Percentiles rank a stretch among this genome's conserved stretches.
Evolutionary conservation across 352 stramenopile species (phyloP).

Genomic region (Plasmopara halstedii): DNA sequence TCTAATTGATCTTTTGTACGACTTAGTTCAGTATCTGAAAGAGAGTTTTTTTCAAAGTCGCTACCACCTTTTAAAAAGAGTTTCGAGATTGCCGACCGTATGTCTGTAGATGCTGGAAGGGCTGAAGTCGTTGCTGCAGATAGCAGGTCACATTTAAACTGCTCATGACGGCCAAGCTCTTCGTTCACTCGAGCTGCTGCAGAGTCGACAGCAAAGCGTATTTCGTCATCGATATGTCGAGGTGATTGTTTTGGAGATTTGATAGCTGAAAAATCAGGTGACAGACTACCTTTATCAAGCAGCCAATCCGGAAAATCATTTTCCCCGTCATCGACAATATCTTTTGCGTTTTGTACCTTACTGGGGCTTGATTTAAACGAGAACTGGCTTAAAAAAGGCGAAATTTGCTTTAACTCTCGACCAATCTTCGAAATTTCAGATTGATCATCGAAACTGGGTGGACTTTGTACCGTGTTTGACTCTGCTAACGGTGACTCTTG

Average conservation of each 20-base stretch:
- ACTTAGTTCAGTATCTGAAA: neutral
- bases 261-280: slow-evolving; percentile 7
- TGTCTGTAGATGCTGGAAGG: neutral
- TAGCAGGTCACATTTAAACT: slow-evolving; percentile 32
- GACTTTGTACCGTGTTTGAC: slow-evolving; percentile 11
- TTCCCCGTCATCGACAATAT: slow-evolving; percentile 1
- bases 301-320: slow-evolving; percentile 26
- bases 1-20: slow-evolving; percentile 1
- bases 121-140: slow-evolving; percentile 8
- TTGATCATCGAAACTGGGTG: slow-evolving; percentile 3
- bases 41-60: neutral
- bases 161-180: slow-evolving; percentile 28
- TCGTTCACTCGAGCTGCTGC: slow-evolving; percentile 31
- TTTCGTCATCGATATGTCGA: slow-evolving; percentile 55
- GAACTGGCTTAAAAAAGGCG: neutral
- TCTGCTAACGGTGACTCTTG: neutral
- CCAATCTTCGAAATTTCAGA: slow-evolving; percentile 1
- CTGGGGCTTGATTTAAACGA: neutral
- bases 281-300: slow-evolving; percentile 3
- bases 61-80: slow-evolving; percentile 2
- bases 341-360: neutral
- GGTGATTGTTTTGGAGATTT: slow-evolving; percentile 23
- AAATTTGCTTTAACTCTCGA: neutral
- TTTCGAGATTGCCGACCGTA: slow-evolving; percentile 4
- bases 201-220: slow-evolving; percentile 44